Conservation (phyloP, 2,329 filamentous ascomycete species). For the Nemania diffusa region DNA sequence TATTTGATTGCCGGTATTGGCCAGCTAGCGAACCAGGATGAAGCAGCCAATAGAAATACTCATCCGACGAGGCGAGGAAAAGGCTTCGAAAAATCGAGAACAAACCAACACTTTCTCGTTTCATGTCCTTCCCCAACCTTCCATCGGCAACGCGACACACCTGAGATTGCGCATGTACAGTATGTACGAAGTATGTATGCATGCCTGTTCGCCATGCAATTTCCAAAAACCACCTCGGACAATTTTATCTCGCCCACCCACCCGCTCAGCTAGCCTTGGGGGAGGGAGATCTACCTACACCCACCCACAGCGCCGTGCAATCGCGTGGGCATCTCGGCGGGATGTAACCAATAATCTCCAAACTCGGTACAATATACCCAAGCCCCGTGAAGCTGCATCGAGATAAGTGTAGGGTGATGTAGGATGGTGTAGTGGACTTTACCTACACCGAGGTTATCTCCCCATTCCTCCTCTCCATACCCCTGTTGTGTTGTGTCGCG, state of each 20-base stretch:
- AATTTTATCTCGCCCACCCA: background rate
- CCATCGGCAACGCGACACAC: background rate
- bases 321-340: conserved; percentile 24
- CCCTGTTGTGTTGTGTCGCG: background rate
- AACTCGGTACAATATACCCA: conserved; percentile 26
- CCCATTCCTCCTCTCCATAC: background rate
- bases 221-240: background rate
- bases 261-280: background rate
- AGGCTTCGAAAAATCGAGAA: conserved; percentile 14
- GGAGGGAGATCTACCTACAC: background rate
- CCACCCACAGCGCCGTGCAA: background rate
- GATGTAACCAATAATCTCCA: conserved; percentile 33
- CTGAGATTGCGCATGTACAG: conserved; percentile 9
- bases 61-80: background rate
- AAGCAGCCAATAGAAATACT: conserved; percentile 6
- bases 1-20: conserved; percentile 16
- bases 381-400: conserved; percentile 23
- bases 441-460: too few relatives aligned
- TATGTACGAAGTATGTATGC: conserved; percentile 1
- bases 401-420: too few relatives aligned
- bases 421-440: too few relatives aligned
- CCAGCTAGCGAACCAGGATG: conserved; percentile 10
- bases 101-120: background rate
- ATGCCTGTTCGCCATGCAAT: background rate
- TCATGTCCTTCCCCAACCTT: background rate